Conservation (phyloP, 106 monocot species). For the Platanthera guangdongensis region DNA sequence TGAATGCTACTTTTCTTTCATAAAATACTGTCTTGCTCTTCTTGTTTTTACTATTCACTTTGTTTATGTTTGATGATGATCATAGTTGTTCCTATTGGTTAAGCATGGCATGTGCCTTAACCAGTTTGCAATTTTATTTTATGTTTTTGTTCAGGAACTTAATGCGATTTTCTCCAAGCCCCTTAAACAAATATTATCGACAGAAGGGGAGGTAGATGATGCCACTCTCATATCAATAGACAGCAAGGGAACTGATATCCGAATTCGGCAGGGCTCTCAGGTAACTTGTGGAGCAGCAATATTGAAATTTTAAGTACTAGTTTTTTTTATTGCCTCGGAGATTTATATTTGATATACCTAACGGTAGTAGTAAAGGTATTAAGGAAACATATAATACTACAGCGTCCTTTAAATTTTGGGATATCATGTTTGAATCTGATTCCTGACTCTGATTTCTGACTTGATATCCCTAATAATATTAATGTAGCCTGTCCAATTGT, state of each 20-base stretch:
- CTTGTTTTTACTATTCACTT: background rate
- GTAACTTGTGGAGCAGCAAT: slow-evolving; percentile 12
- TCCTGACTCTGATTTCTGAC: no score
- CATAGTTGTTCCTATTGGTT: background rate
- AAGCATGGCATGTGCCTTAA: background rate
- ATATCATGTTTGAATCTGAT: no score
- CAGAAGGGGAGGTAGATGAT: slow-evolving; percentile 60
- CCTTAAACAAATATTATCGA: slow-evolving; percentile 49
- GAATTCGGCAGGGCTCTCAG: slow-evolving; percentile 64
- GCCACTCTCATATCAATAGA: slow-evolving; percentile 70
- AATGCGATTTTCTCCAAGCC: slow-evolving; percentile 61
- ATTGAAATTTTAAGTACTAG: no score
- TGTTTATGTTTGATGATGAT: background rate
- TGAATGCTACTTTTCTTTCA: background rate
- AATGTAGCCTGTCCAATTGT: no score
- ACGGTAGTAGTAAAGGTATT: no score
- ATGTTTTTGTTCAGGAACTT: slow-evolving; percentile 37
- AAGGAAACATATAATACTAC: no score
- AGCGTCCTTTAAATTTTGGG: no score
- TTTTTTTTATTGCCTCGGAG: no score
- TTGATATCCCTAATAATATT: no score
- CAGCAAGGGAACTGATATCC: slow-evolving; percentile 60
- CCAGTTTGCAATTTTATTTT: background rate
- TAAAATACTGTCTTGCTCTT: background rate
- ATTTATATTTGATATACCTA: no score